These are phyloP conservation scores for Excoecaria agallocha DNA, from an alignment of 345 rosid species.

Conservation along the genomic window DNA sequence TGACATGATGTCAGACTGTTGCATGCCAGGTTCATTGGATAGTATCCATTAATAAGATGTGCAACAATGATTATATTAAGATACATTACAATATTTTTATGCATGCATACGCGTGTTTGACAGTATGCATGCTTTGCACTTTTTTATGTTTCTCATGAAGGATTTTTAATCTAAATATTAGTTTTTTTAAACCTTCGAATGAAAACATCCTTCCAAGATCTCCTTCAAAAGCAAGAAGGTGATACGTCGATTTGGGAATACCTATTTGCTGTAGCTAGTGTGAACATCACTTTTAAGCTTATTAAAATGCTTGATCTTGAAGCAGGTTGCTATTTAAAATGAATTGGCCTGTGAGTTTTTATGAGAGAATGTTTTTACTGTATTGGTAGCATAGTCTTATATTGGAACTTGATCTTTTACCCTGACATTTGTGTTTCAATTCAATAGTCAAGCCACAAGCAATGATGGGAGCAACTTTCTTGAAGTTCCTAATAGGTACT, in stretches of 20 bases:
- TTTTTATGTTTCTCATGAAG: neutral
- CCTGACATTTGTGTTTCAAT: conserved; percentile 14
- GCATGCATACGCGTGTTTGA: neutral
- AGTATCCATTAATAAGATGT: too few relatives aligned
- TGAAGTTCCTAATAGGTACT: conserved; percentile 87
- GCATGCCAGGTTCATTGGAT: neutral
- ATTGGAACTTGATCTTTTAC: neutral
- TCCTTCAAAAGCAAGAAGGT: conserved; percentile 87
- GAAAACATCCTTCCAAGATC: conserved; percentile 90
- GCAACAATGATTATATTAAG: neutral
- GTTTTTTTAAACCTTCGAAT: conserved; percentile 1
- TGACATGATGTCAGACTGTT: neutral
- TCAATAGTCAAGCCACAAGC: conserved; percentile 83
- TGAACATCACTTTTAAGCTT: conserved; percentile 96
- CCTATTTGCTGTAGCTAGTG: conserved; percentile 99
- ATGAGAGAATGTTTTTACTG: neutral
- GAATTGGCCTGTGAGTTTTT: neutral
- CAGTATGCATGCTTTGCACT: neutral
- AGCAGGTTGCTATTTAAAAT: conserved; percentile 57
- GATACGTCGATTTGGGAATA: conserved; percentile 96
- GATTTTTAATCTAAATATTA: conserved; percentile 10
- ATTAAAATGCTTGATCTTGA: conserved; percentile 99
- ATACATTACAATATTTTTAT: neutral
- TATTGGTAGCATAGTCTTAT: neutral
- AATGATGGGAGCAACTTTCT: conserved; percentile 74